Evolutionary conservation across 78 protist species (phyloP), one percentile per base, ranked within the genome.

Genomic region (Acrasis kona): DNA sequence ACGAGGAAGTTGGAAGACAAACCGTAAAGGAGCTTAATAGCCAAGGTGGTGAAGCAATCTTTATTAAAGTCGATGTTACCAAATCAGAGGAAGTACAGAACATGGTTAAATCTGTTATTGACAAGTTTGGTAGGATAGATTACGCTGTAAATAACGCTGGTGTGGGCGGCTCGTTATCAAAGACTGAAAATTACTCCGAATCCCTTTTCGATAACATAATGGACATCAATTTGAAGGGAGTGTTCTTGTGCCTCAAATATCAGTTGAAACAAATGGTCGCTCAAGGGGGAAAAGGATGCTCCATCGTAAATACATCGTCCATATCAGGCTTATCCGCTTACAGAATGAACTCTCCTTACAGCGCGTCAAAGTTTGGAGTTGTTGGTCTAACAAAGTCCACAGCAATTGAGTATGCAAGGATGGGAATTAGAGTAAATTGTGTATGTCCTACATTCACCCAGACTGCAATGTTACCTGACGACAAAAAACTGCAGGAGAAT

Each of bases 281-380:
- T 19, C 50, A 58, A 9, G 57, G 84, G 80, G 35, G 34, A 28
- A 10, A 19, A 27, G 7, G 70, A 76, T 67, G 28, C 19, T 67
- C 81, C 5, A 76, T 86, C 19, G 36, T 86, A 10, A 78, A 78
- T n/a, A 86, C 73, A 58, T 85, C 89, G 12, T 61, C 78, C n/a
- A 83, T 86, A 1, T 87, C 81, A 29, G 70, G 84, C 64, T 83
- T 83, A 50, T 37, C 50, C 41, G 90, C 83, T 2, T 86, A 82
- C 3, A 76, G 68, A 36, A 66, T 81, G 19, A 86, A 86, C 7
- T 6, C 89, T 30, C 90, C 90, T 3, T 86, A 86, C 5, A 77
- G 71, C 0, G 78, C 90, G 34, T 85, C 90, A 28, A 86, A 86
- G 68, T 87, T 83, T 29, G 90, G 85, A 37, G 58, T 86, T 0